Evolutionary conservation across 1,284 basidiomycete species (phyloP).

Genomic region (Pascua guehoae): DNA sequence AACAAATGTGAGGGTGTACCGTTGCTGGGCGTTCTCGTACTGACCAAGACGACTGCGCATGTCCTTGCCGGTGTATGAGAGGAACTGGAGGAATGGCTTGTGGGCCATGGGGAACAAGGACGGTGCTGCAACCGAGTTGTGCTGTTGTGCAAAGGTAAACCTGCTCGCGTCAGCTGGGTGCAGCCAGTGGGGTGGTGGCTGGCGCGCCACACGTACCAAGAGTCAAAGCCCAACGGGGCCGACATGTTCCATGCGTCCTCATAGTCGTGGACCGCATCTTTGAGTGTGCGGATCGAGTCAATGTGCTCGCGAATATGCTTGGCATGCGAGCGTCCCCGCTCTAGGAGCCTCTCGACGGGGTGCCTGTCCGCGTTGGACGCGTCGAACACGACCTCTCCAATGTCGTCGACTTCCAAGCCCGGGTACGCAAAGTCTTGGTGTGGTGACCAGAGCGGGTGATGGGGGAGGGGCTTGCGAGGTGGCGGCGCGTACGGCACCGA

Average conservation of each 20-base stretch:
- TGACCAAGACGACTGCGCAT: constrained; percentile 28
- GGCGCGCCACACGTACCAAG: constrained; percentile 21
- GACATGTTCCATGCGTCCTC: constrained; percentile 27
- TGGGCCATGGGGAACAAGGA: constrained; percentile 34
- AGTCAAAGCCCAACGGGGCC: constrained; percentile 40
- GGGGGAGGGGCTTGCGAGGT: neutral
- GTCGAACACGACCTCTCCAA: constrained; percentile 17
- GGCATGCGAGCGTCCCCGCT: constrained; percentile 23
- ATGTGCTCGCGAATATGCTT: constrained; percentile 25
- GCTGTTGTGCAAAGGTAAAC: constrained; percentile 33
- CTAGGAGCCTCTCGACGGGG: constrained; percentile 37
- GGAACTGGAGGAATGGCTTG: constrained; percentile 35
- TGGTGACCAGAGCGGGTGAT: constrained; percentile 11
- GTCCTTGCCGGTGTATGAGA: constrained; percentile 25
- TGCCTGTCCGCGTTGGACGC: constrained; percentile 19
- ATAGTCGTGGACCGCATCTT: constrained; percentile 39
- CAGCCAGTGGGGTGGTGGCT: constrained; percentile 2
- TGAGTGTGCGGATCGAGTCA: constrained; percentile 18
- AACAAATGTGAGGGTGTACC: constrained; percentile 35
- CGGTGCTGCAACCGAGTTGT: constrained; percentile 19
- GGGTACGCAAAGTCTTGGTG: constrained; percentile 10
- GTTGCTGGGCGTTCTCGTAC: constrained; percentile 5
- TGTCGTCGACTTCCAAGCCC: constrained; percentile 13
- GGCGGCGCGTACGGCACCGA: neutral
- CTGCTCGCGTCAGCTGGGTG: constrained; percentile 17